Evolutionary conservation across 768 basidiomycete genomes (phyloP), one percentile per base, ranked within the genome.

Genomic region (Podaxis rugospora): DNA sequence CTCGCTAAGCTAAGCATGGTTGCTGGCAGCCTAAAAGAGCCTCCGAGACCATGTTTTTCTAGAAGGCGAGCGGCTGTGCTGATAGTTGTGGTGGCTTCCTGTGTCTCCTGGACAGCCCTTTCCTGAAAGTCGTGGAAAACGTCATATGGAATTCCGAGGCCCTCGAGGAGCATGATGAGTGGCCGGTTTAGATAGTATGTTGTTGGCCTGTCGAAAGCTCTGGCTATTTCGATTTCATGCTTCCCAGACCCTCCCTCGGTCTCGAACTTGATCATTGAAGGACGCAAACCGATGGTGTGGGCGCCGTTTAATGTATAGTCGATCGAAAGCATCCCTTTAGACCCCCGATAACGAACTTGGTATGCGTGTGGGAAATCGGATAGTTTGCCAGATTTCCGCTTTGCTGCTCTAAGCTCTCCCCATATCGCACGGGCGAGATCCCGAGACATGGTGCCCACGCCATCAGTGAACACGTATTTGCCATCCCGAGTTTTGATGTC

Each of bases 231-330:
- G 11, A 90, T 78, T 4, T 75, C 75, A 3, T 66, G 71, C 0
- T 78, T 78, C 21, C 76, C 66, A 0, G 76, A 76, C 5, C 42
- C 53, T 5, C 53, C 53, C 5, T 50, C 59, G 1, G 79, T 78
- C 28, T 81, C 74, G 63, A 91, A 91, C 69, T 92, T 91, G 65
- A 82, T 79, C 87, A 89, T 89, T 0, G 85, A 87, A 1, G 75
- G 78, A 5, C 87, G 73, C 1, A 88, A 69, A 46, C 76, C 74
- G 32, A 90, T 76, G 3, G 73, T 72, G n/a, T 76, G 73, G 7
- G 46, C 51, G 6, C 84, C 88, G 13, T 59, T 11, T 5, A 89
- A 71, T 2, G 56, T 75, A 64, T 85, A 68, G 64, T 91, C 84
- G 7, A 90, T 81, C 28, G 81, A 83, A 10, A 77, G 62, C 80